phyloP scores from a whole-genome alignment of 2,329 filamentous ascomycete species.

The Cordyceps sp. region DNA sequence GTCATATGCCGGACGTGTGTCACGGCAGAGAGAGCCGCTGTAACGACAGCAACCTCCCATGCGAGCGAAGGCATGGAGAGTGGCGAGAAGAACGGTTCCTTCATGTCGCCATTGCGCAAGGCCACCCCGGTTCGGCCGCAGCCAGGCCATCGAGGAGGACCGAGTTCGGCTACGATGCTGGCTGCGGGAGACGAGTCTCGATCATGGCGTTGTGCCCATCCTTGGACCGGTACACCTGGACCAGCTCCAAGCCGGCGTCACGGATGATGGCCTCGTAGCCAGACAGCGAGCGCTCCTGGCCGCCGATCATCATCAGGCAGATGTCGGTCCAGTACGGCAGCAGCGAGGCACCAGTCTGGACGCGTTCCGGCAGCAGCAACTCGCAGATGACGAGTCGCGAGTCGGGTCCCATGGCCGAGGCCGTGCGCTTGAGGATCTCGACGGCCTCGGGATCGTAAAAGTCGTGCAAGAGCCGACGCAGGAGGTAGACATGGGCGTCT shows the following conservation, averaged over 20 bases:
- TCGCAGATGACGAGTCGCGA: slow-evolving; percentile 15
- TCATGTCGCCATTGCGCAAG: no score
- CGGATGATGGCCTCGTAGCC: slow-evolving; percentile 11
- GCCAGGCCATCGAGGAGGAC: no score
- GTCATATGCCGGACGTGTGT: no score
- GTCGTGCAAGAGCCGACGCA: slow-evolving; percentile 13
- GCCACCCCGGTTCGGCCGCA: no score
- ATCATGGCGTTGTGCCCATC: slow-evolving; percentile 10
- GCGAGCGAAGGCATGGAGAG: no score
- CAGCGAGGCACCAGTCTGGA: slow-evolving; percentile 7
- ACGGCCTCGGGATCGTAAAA: slow-evolving; percentile 10
- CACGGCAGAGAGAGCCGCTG: no score
- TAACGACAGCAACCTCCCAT: no score
- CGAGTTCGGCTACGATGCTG: no score
- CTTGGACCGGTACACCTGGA: slow-evolving; percentile 9
- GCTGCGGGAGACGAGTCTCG: slow-evolving; percentile 11
- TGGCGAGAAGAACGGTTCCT: no score
- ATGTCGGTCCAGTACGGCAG: slow-evolving; percentile 12
- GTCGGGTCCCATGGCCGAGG: slow-evolving; percentile 9
- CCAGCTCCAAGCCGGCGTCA: slow-evolving; percentile 11
- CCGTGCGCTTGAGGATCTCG: slow-evolving; percentile 9
- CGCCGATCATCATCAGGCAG: slow-evolving; percentile 9
- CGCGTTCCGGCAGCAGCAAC: slow-evolving; percentile 13
- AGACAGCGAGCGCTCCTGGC: slow-evolving; percentile 11
- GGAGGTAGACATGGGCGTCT: slow-evolving; percentile 12